Conservation (phyloP, 2,329 filamentous ascomycete species). For the Diaporthe sp. region DNA sequence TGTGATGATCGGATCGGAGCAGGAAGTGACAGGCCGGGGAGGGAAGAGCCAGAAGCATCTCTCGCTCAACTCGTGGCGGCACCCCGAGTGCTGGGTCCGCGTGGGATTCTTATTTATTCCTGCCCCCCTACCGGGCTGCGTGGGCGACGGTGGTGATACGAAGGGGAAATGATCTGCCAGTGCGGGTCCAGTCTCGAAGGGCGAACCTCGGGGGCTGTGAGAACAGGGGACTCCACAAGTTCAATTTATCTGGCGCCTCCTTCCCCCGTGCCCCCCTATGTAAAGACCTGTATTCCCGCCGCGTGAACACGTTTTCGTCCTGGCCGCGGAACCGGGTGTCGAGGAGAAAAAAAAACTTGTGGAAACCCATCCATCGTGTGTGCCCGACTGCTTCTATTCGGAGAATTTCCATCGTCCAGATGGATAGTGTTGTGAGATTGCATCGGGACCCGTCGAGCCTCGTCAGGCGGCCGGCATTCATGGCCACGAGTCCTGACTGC, state of each 20-base stretch:
- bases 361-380: constrained; percentile 8
- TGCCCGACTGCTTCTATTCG: constrained; percentile 24
- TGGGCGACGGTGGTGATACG: constrained; percentile 4
- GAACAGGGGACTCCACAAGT: constrained; percentile 27
- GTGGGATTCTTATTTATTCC: constrained; percentile 33
- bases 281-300: neutral
- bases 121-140: constrained; percentile 1
- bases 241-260: constrained; percentile 35
- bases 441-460: constrained; percentile 16
- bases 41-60: constrained; percentile 23
- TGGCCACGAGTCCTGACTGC: neutral
- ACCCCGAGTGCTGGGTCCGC: constrained; percentile 23
- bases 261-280: constrained; percentile 3
- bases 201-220: constrained; percentile 13
- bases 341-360: constrained; percentile 1
- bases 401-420: constrained; percentile 30
- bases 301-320: neutral
- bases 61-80: constrained; percentile 7
- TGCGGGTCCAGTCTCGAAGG: constrained; percentile 25
- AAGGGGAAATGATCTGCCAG: constrained; percentile 29
- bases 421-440: neutral
- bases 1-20: constrained; percentile 30
- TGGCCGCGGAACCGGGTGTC: constrained; percentile 27
- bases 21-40: constrained; percentile 28
- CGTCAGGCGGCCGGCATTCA: constrained; percentile 18